These are phyloP conservation scores for Cucurbita moschata DNA, from an alignment of 306 rosid species.

Conservation along the genomic window DNA sequence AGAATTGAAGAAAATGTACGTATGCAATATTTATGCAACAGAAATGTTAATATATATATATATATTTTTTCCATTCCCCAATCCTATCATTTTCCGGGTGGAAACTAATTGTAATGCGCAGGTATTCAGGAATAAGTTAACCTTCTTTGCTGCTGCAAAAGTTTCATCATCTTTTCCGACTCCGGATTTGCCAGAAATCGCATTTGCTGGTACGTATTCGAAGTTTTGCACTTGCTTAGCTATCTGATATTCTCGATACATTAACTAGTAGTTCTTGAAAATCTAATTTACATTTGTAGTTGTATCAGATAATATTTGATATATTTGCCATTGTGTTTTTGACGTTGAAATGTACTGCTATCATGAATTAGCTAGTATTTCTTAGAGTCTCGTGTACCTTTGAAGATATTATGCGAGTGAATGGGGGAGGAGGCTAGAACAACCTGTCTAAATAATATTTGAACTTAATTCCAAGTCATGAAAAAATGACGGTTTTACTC, in stretches of 20 bases:
- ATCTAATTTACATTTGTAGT: not conserved
- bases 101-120: constrained; percentile 18
- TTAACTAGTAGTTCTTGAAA: not conserved
- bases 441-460: too few species aligned
- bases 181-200: constrained; percentile 81
- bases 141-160: constrained; percentile 89
- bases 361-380: not conserved
- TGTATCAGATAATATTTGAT: not conserved
- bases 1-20: constrained; percentile 74
- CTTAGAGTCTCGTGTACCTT: not conserved
- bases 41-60: not conserved
- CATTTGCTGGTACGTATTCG: constrained; percentile 72
- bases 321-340: not conserved
- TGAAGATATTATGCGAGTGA: not conserved
- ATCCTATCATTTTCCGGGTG: not conserved
- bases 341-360: not conserved
- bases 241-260: not conserved
- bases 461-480: too few species aligned
- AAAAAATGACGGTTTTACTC: not conserved
- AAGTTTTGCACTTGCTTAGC: not conserved
- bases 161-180: constrained; percentile 87
- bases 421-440: too few species aligned
- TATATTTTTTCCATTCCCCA: not conserved
- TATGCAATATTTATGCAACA: not conserved
- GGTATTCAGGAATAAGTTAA: constrained; percentile 66